Base-by-base conservation (phyloP, 2,329 filamentous ascomycete species). In the Polytolypa hystricis region DNA sequence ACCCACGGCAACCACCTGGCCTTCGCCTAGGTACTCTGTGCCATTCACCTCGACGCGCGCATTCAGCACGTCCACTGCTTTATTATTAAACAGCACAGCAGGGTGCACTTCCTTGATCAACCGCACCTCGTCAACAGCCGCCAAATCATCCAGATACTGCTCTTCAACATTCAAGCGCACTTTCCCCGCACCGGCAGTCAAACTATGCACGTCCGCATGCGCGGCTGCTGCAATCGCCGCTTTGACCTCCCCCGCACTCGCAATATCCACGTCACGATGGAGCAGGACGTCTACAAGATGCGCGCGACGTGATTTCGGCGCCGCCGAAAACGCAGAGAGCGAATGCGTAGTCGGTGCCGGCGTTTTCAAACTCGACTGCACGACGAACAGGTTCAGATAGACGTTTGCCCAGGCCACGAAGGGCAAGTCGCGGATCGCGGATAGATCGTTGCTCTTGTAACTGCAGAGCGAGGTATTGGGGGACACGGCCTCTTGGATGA, bases 1-100 rank as follows among this genome's bases (percentile, higher is more conserved):
- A 12, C 39, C 43, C 18, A 49, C 43, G 1, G 42, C 42, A 32
- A 51, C 42, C 2, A 49, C 37, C 37, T 51, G 42, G 16, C 45
- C 43, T 23, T 42, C 38, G 6, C 46, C 48, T 21, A 30, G 26
- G 20, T 42, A 47, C 11, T 30, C 19, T 2, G 30, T 36, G 10
- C 30, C 35, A 9, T 39, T 18, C 10, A 16, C 19, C 10, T 16
- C 18, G 21, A 38, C 40, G 3, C 32, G 19, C 5, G 36, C 30
- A 11, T 33, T 35, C 12, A 49, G 30, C 35, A 49, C 40, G 3
- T 37, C 26, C 7, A 41, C 38, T 16, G 47, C 47, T 17, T 46
- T 35, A 33, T 43, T 45, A 25, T 49, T 49, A 37, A 44, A 48
- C n/a, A 48, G 31, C 14, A 30, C 34, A 10, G 37, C 30, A 12